phyloP scores from a whole-genome alignment of 2,329 filamentous ascomycete species.

The Calonectria multiphialidica region DNA sequence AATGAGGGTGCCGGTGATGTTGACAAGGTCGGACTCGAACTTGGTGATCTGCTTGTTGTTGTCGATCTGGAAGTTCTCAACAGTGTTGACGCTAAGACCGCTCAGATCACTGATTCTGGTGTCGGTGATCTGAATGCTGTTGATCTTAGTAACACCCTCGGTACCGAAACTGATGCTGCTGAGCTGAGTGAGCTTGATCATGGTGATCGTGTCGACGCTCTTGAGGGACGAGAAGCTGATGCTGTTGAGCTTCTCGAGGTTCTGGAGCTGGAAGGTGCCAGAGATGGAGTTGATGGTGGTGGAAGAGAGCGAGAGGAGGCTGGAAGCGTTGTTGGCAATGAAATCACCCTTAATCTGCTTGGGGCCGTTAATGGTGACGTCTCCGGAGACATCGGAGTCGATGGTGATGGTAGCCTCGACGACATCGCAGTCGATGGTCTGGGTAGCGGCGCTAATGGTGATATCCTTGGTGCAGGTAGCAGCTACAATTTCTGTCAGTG shows the following conservation, averaged over 20 bases:
- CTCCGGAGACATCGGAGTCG: constrained; percentile 64
- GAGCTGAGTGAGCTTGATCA: constrained; percentile 76
- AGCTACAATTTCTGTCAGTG: constrained; percentile 39
- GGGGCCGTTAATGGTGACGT: constrained; percentile 72
- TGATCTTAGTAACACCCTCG: constrained; percentile 73
- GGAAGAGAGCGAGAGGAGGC: constrained; percentile 73
- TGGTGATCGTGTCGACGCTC: constrained; percentile 75
- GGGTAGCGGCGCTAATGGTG: constrained; percentile 73
- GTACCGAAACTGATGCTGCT: constrained; percentile 63
- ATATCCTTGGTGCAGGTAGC: constrained; percentile 64
- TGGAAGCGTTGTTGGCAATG: constrained; percentile 69
- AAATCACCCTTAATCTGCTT: constrained; percentile 69
- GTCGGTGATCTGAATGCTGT: constrained; percentile 82
- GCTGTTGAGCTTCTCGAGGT: constrained; percentile 75
- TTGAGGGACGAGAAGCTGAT: constrained; percentile 76
- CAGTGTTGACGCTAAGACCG: constrained; percentile 83
- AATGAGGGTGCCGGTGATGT: constrained; percentile 77
- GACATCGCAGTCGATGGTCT: constrained; percentile 74
- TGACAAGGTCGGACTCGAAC: constrained; percentile 83
- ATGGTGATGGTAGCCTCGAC: constrained; percentile 78
- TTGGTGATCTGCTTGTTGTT: constrained; percentile 87
- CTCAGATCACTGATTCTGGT: constrained; percentile 83
- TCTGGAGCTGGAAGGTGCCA: constrained; percentile 76
- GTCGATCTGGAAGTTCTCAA: constrained; percentile 82
- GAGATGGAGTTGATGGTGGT: constrained; percentile 73